These are phyloP conservation scores for Xylariaceae sp. DNA, from an alignment of 2,329 filamentous ascomycete species.

Conservation along the genomic window DNA sequence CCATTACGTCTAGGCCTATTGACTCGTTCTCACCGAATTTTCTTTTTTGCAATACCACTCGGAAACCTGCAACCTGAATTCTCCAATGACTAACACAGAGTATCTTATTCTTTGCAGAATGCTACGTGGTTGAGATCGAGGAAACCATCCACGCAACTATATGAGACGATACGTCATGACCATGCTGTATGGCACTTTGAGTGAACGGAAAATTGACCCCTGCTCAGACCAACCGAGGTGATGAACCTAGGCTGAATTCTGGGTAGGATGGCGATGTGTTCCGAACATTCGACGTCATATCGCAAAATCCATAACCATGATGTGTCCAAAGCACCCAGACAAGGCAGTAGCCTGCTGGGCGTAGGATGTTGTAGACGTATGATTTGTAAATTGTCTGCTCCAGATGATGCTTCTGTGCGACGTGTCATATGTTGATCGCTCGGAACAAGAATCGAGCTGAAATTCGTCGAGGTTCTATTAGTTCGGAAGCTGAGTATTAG, in stretches of 20 bases:
- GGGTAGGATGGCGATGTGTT: conserved; percentile 30
- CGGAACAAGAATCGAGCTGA: conserved; percentile 44
- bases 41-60: conserved; percentile 25
- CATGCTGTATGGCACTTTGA: conserved; percentile 30
- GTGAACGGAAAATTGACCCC: conserved; percentile 30
- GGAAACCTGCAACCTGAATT: conserved; percentile 39
- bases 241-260: conserved; percentile 26
- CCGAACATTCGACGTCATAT: conserved; percentile 47
- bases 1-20: conserved; percentile 29
- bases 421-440: conserved; percentile 53
- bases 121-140: conserved; percentile 39
- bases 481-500: conserved; percentile 26
- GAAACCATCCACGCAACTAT: conserved; percentile 40
- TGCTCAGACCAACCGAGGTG: conserved; percentile 31
- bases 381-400: conserved; percentile 60
- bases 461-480: conserved; percentile 36
- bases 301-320: conserved; percentile 67
- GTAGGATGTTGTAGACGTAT: conserved; percentile 65
- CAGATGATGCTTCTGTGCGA: conserved; percentile 57
- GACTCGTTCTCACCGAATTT: conserved; percentile 26
- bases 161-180: conserved; percentile 36
- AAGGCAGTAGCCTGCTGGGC: conserved; percentile 55
- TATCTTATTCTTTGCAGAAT: conserved; percentile 42
- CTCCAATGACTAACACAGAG: conserved; percentile 41
- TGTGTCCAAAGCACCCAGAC: conserved; percentile 64